Evolutionary conservation across 2,329 filamentous ascomycete genomes (phyloP), one percentile per base, ranked within the genome.

Genomic region (Ascochyta lentis): DNA sequence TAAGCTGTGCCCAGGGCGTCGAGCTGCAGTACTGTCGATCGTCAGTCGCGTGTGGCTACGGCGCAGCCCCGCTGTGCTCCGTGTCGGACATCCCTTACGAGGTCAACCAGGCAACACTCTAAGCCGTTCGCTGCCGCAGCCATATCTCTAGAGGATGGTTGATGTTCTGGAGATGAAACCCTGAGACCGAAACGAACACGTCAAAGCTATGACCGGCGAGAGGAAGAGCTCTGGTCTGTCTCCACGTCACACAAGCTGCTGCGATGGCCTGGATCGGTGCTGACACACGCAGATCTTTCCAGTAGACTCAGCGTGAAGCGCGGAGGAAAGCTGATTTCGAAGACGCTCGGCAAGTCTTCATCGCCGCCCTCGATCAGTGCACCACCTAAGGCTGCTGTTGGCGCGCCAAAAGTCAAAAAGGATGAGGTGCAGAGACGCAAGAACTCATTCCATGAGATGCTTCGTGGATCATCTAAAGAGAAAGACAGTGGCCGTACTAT

Each of bases 381-480:
- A 4, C 70, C 71, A 9, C 70, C 73, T 13, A 74, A 69, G 58
- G 70, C 69, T 23, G 67, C 70, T 8, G 55, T 69, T 41, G 59
- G 64, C 22, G 54, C 68, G 29, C 47, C 59, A 15, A 73, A 70
- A 38, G 59, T 58, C 5, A 71, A 65, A 45, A 73, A 72, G 45
- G 70, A 73, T 34, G 68, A 73, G 38, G 45, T 66, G 12, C 68
- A 68, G 23, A 67, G 71, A 10, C 66, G 63, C 29, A 70, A 65
- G 38, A 68, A 68, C 41, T 62, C 66, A 8, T 66, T 73, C 42
- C 69, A 72, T 64, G 69, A 74, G 37, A 72, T 74, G 64, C 58
- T 73, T 6, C 41, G 40, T 34, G 49, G 44, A 3, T 26, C 54
- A 8, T 15, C 48, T 4, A 57, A 35, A 37, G 58, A 60, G 12